Evolutionary conservation across 2,329 filamentous ascomycete genomes (phyloP).

Genomic region (Dactylellina parvicollis): DNA sequence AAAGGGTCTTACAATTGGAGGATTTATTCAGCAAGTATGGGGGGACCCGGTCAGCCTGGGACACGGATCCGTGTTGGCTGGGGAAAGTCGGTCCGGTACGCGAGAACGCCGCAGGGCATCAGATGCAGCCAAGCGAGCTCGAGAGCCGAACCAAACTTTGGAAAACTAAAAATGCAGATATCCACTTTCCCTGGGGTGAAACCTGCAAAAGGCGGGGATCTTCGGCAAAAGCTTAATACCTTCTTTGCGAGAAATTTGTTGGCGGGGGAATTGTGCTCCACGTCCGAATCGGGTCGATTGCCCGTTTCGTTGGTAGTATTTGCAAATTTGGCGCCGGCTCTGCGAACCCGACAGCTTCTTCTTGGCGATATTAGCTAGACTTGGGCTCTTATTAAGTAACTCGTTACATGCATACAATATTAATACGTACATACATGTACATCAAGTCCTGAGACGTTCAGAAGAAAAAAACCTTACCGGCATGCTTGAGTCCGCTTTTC

Average conservation of each 20-base stretch:
- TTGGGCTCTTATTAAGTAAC: not conserved
- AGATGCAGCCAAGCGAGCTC: slow-evolving; percentile 9
- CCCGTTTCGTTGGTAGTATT: slow-evolving; percentile 20
- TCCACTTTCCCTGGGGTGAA: no score
- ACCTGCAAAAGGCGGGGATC: no score
- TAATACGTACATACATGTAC: no score
- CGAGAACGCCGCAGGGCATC: slow-evolving; percentile 14
- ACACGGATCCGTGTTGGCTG: not conserved
- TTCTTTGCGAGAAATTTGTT: not conserved
- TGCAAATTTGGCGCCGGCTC: slow-evolving; percentile 18
- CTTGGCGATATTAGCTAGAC: not conserved
- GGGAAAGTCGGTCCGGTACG: slow-evolving; percentile 45
- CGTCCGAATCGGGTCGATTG: slow-evolving; percentile 11
- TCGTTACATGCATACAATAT: no score
- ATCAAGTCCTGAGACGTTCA: not conserved
- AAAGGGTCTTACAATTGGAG: slow-evolving; percentile 45
- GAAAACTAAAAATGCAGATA: not conserved
- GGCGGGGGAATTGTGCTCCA: not conserved
- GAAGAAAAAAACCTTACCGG: not conserved
- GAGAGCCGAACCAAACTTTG: slow-evolving; percentile 38
- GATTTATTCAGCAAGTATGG: slow-evolving; percentile 47
- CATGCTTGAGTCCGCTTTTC: not conserved
- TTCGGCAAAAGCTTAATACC: slow-evolving; percentile 34
- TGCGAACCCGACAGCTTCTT: slow-evolving; percentile 9
- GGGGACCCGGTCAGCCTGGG: not conserved